A percentile compares a stretch with the other conserved stretches of the same genome.
These are phyloP conservation scores for Starmerella vitae DNA, from an alignment of 805 yeast genomes.

Conservation along the genomic window DNA sequence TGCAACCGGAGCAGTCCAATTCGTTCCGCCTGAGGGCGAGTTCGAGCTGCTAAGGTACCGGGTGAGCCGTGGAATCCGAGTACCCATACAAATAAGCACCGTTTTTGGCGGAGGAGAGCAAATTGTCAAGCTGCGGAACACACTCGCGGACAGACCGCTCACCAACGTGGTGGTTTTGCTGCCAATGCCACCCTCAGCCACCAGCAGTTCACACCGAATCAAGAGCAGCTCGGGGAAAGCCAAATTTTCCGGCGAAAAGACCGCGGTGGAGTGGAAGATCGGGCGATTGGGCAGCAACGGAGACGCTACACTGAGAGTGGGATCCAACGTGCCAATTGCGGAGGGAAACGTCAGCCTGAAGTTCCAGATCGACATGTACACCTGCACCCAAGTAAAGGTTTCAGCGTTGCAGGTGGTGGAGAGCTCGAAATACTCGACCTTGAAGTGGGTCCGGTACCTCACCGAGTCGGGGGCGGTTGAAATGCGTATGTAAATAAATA, in stretches of 20 bases:
- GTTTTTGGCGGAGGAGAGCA: slow-evolving; percentile 36
- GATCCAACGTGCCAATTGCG: slow-evolving; percentile 24
- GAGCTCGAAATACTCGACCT: slow-evolving; percentile 48
- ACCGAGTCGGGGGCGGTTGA: slow-evolving; percentile 73
- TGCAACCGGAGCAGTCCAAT: slow-evolving; percentile 47
- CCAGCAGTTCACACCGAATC: slow-evolving; percentile 7
- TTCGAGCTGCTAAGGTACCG: slow-evolving; percentile 72
- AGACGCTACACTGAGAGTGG: slow-evolving; percentile 52
- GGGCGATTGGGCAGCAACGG: slow-evolving; percentile 53
- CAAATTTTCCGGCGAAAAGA: slow-evolving; percentile 53
- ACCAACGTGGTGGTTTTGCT: slow-evolving; percentile 51
- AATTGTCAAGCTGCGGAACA: slow-evolving; percentile 9
- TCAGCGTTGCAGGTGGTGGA: slow-evolving; percentile 55
- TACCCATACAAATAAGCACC: slow-evolving; percentile 53
- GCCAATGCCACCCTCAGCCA: slow-evolving; percentile 32
- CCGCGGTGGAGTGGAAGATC: slow-evolving; percentile 55
- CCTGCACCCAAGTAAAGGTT: slow-evolving; percentile 64
- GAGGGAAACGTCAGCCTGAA: slow-evolving; percentile 47
- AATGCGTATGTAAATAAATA: slow-evolving; percentile 36
- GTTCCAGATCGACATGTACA: slow-evolving; percentile 60
- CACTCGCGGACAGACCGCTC: slow-evolving; percentile 7
- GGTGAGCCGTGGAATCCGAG: slow-evolving; percentile 37
- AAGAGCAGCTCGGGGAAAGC: slow-evolving; percentile 48
- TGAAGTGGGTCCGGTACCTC: slow-evolving; percentile 78
- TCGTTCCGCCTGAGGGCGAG: slow-evolving; percentile 78